These are phyloP conservation scores for Aspergillus hortae DNA, from an alignment of 2,329 filamentous ascomycete species.

Conservation along the genomic window DNA sequence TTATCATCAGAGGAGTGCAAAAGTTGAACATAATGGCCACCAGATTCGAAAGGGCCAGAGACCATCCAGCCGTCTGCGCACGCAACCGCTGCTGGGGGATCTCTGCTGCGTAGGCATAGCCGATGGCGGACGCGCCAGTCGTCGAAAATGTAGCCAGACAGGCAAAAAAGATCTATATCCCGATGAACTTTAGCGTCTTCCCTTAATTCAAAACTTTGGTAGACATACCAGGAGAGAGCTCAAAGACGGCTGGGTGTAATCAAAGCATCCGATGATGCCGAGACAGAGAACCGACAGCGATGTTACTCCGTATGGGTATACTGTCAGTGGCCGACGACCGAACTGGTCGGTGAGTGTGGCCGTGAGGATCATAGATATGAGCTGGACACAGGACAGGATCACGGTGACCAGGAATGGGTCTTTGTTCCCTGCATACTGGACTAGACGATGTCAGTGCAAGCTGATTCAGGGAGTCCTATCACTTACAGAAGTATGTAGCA, in stretches of 20 bases:
- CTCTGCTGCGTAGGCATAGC: constrained; percentile 43
- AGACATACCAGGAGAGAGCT: constrained; percentile 36
- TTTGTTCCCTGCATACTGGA: constrained; percentile 41
- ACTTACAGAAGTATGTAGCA: constrained; percentile 39
- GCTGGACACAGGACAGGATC: constrained; percentile 41
- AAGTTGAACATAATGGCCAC: constrained; percentile 46
- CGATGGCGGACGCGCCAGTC: constrained; percentile 42
- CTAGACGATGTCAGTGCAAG: constrained; percentile 9
- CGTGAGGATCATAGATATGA: constrained; percentile 42
- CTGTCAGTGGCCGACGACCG: constrained; percentile 37
- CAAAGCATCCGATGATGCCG: constrained; percentile 41
- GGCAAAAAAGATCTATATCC: constrained; percentile 39
- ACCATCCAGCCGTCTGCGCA: constrained; percentile 38
- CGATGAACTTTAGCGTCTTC: not conserved
- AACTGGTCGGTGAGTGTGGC: constrained; percentile 33
- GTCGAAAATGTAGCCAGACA: constrained; percentile 42
- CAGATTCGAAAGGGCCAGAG: constrained; percentile 39
- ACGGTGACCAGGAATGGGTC: constrained; percentile 43
- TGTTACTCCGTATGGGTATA: constrained; percentile 40
- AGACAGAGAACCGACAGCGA: constrained; percentile 34
- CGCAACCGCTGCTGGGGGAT: constrained; percentile 41
- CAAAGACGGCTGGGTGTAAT: constrained; percentile 29
- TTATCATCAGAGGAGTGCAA: constrained; percentile 46
- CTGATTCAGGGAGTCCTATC: not conserved
- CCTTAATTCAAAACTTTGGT: not conserved